Evolutionary conservation across 192 early-diverging fungal genomes (phyloP).

Genomic region (Umbelopsis sp.): DNA sequence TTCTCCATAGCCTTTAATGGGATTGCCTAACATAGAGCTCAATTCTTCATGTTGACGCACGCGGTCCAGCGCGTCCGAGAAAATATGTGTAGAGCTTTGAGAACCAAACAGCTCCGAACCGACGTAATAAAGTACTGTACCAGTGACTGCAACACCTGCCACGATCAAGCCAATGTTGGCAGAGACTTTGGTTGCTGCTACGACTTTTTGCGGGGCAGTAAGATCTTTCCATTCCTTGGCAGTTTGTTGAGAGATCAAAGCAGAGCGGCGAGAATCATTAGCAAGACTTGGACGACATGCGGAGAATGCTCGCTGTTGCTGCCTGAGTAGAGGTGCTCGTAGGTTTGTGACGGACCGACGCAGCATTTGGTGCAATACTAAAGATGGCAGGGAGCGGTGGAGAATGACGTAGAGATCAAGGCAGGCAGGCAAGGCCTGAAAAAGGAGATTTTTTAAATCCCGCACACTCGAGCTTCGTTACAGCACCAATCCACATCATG

Average conservation of each 20-base stretch:
- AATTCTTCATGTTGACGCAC: constrained; percentile 43
- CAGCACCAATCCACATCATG: constrained; percentile 45
- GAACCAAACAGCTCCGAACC: constrained; percentile 51
- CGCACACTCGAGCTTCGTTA: not conserved
- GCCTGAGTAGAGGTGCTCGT: not conserved
- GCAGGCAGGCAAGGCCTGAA: too few species aligned
- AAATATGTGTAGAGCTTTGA: constrained; percentile 52
- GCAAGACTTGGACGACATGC: not conserved
- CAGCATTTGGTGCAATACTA: not conserved
- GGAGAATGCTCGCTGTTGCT: not conserved
- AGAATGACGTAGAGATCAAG: constrained; percentile 10
- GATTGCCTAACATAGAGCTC: constrained; percentile 30
- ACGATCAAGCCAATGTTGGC: constrained; percentile 50
- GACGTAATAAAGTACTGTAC: constrained; percentile 45
- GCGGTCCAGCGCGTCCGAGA: constrained; percentile 53
- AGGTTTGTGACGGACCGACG: not conserved
- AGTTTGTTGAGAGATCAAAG: constrained; percentile 24
- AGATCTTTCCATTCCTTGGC: constrained; percentile 53
- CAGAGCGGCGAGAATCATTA: not conserved
- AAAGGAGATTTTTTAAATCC: not conserved
- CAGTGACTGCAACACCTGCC: constrained; percentile 45
- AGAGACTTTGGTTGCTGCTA: constrained; percentile 50
- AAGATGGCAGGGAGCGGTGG: too few species aligned
- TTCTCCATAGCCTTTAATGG: constrained; percentile 44
- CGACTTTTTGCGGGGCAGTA: constrained; percentile 51